phyloP scores from a whole-genome alignment of 495 filamentous ascomycete genomes.

The Filosporella fistucella region DNA sequence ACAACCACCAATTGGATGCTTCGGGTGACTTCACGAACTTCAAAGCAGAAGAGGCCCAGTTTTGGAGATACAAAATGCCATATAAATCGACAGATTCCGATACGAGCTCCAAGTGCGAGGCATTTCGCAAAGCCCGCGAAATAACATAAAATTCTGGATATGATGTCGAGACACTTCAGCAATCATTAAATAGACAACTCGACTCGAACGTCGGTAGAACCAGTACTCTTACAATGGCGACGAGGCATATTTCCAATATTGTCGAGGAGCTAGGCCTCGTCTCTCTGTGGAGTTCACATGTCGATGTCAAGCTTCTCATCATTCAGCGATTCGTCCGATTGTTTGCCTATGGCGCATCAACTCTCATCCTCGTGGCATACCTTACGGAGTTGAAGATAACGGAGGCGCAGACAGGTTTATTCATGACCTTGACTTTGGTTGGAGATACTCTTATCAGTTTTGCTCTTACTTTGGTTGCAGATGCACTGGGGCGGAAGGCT shows the following conservation, averaged over 20 bases:
- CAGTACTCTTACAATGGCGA: constrained; percentile 4
- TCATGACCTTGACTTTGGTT: constrained; percentile 81
- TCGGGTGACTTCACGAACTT: too few species aligned
- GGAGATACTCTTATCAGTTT: constrained; percentile 79
- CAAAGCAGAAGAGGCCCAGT: too few species aligned
- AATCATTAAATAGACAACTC: too few species aligned
- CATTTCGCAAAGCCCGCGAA: too few species aligned
- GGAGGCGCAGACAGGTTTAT: constrained; percentile 72
- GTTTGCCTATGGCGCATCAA: constrained; percentile 73
- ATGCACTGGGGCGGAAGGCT: constrained; percentile 63
- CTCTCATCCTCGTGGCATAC: constrained; percentile 70
- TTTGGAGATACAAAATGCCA: too few species aligned
- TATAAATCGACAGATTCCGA: too few species aligned
- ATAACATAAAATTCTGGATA: too few species aligned
- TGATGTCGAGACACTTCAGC: too few species aligned
- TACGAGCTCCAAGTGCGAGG: too few species aligned
- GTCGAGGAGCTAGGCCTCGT: constrained; percentile 39
- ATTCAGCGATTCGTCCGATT: constrained; percentile 72
- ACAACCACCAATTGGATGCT: too few species aligned
- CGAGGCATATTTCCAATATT: background rate
- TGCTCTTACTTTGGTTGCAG: constrained; percentile 69
- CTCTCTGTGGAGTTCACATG: constrained; percentile 33
- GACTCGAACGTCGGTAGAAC: too few species aligned
- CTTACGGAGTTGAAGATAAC: constrained; percentile 61
- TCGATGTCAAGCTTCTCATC: constrained; percentile 70